Percentiles rank a stretch among this genome's conserved stretches.
Conservation (phyloP, 805 yeast species). For the Saccharomycodes ludwigii region DNA sequence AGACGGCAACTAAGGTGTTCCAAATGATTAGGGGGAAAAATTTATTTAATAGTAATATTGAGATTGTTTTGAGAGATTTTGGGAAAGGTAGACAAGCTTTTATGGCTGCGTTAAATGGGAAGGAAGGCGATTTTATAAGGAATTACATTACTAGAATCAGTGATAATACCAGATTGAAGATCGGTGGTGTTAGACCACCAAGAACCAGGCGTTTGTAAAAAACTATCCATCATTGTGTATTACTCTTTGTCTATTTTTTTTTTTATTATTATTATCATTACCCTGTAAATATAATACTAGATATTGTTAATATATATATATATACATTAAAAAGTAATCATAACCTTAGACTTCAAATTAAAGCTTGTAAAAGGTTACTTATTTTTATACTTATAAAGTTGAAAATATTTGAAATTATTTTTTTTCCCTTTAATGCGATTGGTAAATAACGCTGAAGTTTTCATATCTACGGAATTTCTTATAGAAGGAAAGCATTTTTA, state of each 20-base stretch:
- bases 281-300: background rate
- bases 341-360: no score
- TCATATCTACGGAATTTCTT: no score
- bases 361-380: no score
- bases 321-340: no score
- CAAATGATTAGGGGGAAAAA: constrained; percentile 45
- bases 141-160: constrained; percentile 56
- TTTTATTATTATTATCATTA: background rate
- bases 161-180: constrained; percentile 72
- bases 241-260: no score
- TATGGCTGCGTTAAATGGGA: constrained; percentile 70
- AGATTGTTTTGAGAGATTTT: constrained; percentile 65
- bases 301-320: no score
- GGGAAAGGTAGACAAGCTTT: constrained; percentile 90
- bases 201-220: constrained; percentile 57
- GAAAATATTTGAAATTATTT: no score
- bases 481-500: no score
- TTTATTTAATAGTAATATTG: constrained; percentile 49
- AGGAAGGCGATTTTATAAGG: constrained; percentile 67
- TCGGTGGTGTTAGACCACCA: constrained; percentile 88
- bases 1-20: constrained; percentile 65
- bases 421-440: no score
- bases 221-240: no score
- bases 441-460: no score
- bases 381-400: no score